Conservation (phyloP, 2,329 filamentous ascomycete species). For the Colletotrichum karsti region DNA sequence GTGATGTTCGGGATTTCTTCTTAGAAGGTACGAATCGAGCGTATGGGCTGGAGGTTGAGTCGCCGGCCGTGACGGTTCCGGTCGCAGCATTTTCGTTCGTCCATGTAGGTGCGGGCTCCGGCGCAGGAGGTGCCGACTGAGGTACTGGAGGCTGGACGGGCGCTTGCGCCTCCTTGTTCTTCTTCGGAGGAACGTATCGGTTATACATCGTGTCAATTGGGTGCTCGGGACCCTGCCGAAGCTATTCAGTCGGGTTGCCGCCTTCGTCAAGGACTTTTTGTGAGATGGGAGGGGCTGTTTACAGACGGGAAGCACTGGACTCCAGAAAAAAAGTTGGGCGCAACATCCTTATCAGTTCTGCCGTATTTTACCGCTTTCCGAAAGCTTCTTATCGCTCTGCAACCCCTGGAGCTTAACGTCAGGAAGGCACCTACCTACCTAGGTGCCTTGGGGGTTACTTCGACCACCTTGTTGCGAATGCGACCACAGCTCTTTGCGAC, state of each 20-base stretch:
- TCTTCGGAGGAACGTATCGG: constrained; percentile 49
- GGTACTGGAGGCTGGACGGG: background rate
- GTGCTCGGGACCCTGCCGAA: background rate
- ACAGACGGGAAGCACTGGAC: background rate
- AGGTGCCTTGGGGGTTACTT: background rate
- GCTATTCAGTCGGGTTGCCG: background rate
- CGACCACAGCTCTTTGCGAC: background rate
- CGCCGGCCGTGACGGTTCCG: background rate
- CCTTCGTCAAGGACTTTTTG: background rate
- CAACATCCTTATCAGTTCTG: constrained; percentile 47
- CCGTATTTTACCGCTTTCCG: constrained; percentile 41
- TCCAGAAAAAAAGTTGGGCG: constrained; percentile 46
- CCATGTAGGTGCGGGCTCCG: constrained; percentile 6
- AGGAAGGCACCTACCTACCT: background rate
- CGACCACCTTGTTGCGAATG: background rate
- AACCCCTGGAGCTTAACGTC: background rate
- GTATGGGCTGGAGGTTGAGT: constrained; percentile 11
- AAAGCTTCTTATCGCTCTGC: constrained; percentile 34
- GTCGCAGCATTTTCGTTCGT: background rate
- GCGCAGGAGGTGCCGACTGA: constrained; percentile 1
- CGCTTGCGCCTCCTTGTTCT: constrained; percentile 31
- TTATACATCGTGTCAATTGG: constrained; percentile 24
- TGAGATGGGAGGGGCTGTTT: constrained; percentile 20
- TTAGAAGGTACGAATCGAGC: constrained; percentile 28
- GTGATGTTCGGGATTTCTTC: constrained; percentile 28